Base-by-base conservation (phyloP, 2,329 filamentous ascomycete species). In the Fonsecaea pugnacius region DNA sequence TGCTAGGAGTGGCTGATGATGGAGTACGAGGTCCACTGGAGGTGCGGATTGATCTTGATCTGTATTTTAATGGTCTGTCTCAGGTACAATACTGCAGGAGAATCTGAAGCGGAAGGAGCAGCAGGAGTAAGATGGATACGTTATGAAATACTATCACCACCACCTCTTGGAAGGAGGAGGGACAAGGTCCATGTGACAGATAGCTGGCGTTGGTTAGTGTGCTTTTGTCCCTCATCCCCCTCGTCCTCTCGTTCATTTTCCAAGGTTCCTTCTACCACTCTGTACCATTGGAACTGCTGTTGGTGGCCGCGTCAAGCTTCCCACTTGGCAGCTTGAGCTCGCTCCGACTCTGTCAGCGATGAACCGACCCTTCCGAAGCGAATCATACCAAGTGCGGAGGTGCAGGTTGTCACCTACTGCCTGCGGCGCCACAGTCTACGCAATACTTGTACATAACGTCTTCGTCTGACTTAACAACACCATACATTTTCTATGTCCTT, bases 1-100 rank as follows among this genome's bases (percentile, higher is more conserved):
- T 36, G 46, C 21, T 4, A 14, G 30, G 35, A 59, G 62, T 64
- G 62, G 62, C 62, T 60, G 27, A 36, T 54, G 56, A 40, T 51
- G 27, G 46, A 30, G 51, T 56, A 54, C 21, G 21, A 24, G 57
- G 48, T 59, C 58, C 58, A 60, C 58, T 54, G 21, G 33, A 38
- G 38, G 40, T 50, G 55, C 57, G 12, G 46, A 38, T 38, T 24
- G 27, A 36, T 24, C 43, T 27, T 51, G 43, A 48, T 48, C 43
- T 12, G 43, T 14, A 3, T 12, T 14, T 24, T 4, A 38, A 38
- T 38, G 35, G 12, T 48, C 10, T 27, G 27, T 27, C 24, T 48
- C 43, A 27, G 43, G 43, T 48, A 43, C 6, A 14, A 38, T 38
- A 6, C 35, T 38, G 35, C 35, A 5, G 35, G 35, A 12, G 35